Base-by-base conservation (phyloP, 163 green algal species). In the Prototheca stagnorum region DNA sequence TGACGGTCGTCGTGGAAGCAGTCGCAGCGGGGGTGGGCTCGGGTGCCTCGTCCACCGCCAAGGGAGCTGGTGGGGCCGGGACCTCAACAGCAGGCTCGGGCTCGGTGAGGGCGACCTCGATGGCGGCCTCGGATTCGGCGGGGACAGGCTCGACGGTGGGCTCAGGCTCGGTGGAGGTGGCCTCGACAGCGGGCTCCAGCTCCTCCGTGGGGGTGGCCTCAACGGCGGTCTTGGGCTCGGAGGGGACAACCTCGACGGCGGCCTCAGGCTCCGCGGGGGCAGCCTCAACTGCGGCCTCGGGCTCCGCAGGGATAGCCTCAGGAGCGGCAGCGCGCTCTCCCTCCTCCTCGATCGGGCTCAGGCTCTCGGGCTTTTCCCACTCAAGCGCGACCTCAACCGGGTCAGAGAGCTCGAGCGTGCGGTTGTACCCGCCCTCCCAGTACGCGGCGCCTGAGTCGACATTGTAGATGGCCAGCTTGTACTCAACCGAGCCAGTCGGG, bases 381-480 rank as follows among this genome's bases (percentile, higher is more conserved):
- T n/a, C n/a, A n/a, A n/a, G n/a, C n/a, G n/a, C n/a, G n/a, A n/a
- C n/a, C n/a, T n/a, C n/a, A n/a, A n/a, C n/a, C n/a, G n/a, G n/a
- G 23, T 39, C 23, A 14, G 11, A 19, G 40, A 39, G 14, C 33
- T 39, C 33, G 33, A 39, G 33, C 33, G 33, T 47, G 23, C 35
- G 34, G 36, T 56, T 56, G 36, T 44, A 12, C 4, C 49, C 49
- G 19, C 9, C 5, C 43, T 56, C 49, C 49, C 49, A 56, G 8
- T 36, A 35, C 3, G 34, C 31, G 17, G 21, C 41, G 25, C 48
- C 49, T 6, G 16, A 12, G 36, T 4, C 36, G 4, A 20, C 19
- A 0, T 47, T 28, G 40, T 47, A 23, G 34, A 56, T 47, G 17
- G 48, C 49, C 8, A 56, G 20, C 34, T 56, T 56, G 49, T 47